These are phyloP conservation scores for Ustilago loliicola DNA, from an alignment of 1,284 basidiomycete genomes.

Conservation along the genomic window DNA sequence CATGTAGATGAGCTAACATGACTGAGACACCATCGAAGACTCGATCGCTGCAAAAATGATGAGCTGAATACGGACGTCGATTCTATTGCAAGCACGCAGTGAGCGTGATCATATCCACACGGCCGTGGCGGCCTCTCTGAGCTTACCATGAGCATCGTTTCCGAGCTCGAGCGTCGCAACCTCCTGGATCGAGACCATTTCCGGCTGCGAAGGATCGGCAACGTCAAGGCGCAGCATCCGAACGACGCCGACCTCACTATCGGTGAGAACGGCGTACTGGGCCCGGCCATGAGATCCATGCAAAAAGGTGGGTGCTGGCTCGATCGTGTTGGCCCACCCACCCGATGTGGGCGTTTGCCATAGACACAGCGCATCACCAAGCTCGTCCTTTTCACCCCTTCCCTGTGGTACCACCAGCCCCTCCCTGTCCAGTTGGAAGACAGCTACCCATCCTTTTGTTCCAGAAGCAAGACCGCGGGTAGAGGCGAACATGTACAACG, in stretches of 20 bases:
- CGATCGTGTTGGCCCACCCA: conserved; percentile 72
- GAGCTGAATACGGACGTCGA: not conserved
- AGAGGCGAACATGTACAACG: conserved; percentile 69
- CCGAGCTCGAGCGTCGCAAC: conserved; percentile 61
- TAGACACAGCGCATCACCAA: conserved; percentile 44
- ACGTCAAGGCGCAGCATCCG: conserved; percentile 65
- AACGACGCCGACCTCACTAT: conserved; percentile 70
- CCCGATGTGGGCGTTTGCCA: conserved; percentile 71
- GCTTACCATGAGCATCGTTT: conserved; percentile 20
- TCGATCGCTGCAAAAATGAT: not conserved
- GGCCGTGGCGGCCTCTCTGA: conserved; percentile 51
- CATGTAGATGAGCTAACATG: no score
- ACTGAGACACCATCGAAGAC: no score
- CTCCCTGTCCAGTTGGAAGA: conserved; percentile 63
- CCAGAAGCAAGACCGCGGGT: conserved; percentile 68
- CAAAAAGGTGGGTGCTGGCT: conserved; percentile 65
- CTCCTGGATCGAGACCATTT: conserved; percentile 47
- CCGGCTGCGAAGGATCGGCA: conserved; percentile 7
- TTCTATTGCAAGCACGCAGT: not conserved
- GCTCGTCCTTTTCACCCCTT: conserved; percentile 12
- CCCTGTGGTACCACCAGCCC: conserved; percentile 53
- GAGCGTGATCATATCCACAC: conserved; percentile 41
- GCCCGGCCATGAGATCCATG: conserved; percentile 29
- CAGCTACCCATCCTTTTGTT: conserved; percentile 70
- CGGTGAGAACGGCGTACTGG: conserved; percentile 69